Base-by-base conservation (phyloP, 169 alveolate species). In the Plasmodium cynomolgi region DNA sequence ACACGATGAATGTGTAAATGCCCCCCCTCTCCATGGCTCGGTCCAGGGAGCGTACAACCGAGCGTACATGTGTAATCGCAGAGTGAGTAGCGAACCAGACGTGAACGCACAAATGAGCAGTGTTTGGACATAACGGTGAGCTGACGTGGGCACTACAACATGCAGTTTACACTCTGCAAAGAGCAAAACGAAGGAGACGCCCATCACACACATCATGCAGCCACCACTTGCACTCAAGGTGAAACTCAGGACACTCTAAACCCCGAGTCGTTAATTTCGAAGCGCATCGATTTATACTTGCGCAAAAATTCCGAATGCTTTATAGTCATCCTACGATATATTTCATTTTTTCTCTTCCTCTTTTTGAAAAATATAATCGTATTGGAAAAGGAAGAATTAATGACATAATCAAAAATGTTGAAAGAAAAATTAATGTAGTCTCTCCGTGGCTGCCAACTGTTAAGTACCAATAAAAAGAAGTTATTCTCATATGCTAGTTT, bases 251-350 rank as follows among this genome's bases (percentile, higher is more conserved):
- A 23, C n/a, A 5, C 83, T 7, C 34, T 73, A 20, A 84, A 50
- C 3, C 93, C 93, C 5, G 50, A 17, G 26, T 86, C 82, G 0
- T 75, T 77, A 34, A 86, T 86, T 75, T 86, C 82, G 44, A 86
- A 86, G 15, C 62, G 56, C 17, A 86, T 37, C 6, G 86, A 44
- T 58, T 86, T 86, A n/a, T 86, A 86, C 56, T 54, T 77, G 9
- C 80, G 26, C 23, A 86, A 34, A 33, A 86, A 86, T n/a, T 86
- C 93, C 29, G 93, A 86, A 47, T 17, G 74, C n/a, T 77, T 75
- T 13, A 86, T 54, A 17, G 26, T 26, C 71, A 86, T 86, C 37
- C 41, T 86, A 26, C 93, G 56, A 3, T 20, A 47, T 29, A 34
- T 75, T 31, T 75, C 15, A 50, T 86, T 86, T 2, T 77, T 50